phyloP scores from a whole-genome alignment of 129 eudicot genomes.

The Dittrichia graveolens region DNA sequence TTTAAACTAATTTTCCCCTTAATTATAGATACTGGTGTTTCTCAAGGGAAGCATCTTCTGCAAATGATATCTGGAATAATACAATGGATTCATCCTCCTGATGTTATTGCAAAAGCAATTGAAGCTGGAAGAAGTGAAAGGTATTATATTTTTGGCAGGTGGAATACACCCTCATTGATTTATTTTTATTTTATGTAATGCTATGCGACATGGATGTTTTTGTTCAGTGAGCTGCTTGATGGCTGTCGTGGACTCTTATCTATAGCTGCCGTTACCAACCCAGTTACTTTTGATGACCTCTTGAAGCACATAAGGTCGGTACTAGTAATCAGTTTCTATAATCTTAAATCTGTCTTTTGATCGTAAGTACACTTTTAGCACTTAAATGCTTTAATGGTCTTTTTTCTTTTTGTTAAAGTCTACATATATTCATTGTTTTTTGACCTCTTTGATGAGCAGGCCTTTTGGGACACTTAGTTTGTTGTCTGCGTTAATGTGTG shows the following conservation, averaged over 20 bases:
- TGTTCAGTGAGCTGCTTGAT: conserved; percentile 92
- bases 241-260: conserved; percentile 94
- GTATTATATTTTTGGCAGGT: conserved; percentile 37
- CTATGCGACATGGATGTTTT: conserved; percentile 20
- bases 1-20: conserved; percentile 17
- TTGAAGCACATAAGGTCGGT: conserved; percentile 73
- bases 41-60: conserved; percentile 81
- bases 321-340: too few relatives aligned
- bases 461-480: conserved; percentile 88
- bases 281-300: conserved; percentile 72
- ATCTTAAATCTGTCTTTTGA: neutral
- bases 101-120: conserved; percentile 61
- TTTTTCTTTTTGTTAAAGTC: neutral
- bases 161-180: neutral
- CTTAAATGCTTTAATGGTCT: conserved; percentile 13
- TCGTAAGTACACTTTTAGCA: conserved; percentile 9
- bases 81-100: conserved; percentile 89
- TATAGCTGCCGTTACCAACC: conserved; percentile 75
- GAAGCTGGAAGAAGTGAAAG: conserved; percentile 92
- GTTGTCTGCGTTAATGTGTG: conserved; percentile 85
- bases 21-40: conserved; percentile 55
- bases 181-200: conserved; percentile 25
- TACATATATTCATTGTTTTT: conserved; percentile 15
- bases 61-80: conserved; percentile 76
- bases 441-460: conserved; percentile 50